These are phyloP conservation scores for Ustilago trichophora DNA, from an alignment of 1,284 basidiomycete genomes.

Conservation along the genomic window DNA sequence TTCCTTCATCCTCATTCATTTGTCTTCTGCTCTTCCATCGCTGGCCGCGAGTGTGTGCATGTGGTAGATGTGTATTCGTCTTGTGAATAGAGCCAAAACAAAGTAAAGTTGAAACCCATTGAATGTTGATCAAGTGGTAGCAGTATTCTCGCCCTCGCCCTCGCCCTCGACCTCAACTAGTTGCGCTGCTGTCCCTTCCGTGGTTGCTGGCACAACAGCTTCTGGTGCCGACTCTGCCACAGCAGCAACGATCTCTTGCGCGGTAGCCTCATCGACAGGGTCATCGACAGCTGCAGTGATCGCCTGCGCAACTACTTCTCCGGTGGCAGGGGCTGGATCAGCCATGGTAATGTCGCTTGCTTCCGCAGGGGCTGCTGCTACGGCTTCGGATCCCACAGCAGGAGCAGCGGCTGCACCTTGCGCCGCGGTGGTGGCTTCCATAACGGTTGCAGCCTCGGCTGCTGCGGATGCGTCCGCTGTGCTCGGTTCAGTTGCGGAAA, in stretches of 20 bases:
- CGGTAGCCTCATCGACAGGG: too few species aligned
- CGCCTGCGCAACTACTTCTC: not conserved
- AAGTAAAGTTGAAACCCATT: too few species aligned
- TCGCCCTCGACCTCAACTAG: not conserved
- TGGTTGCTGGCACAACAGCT: too few species aligned
- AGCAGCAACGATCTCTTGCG: too few species aligned
- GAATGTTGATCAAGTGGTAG: too few species aligned
- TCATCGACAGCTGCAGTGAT: conserved; percentile 3
- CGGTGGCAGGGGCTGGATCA: not conserved
- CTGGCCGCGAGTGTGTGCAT: too few species aligned
- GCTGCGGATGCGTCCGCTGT: conserved; percentile 9
- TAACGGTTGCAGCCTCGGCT: conserved; percentile 9
- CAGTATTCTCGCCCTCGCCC: not conserved
- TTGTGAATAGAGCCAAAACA: too few species aligned
- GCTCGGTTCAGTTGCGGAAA: not conserved
- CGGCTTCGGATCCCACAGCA: not conserved
- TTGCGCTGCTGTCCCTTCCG: too few species aligned
- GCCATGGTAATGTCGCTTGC: too few species aligned
- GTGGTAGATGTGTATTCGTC: too few species aligned
- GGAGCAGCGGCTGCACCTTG: not conserved
- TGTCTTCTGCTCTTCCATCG: too few species aligned
- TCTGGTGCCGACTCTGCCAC: not conserved
- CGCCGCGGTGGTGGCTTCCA: conserved; percentile 4
- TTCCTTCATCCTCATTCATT: too few species aligned
- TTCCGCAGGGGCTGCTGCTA: not conserved